Evolutionary conservation across 1,284 basidiomycete species (phyloP).

Genomic region (Ceratobasidium sp.): DNA sequence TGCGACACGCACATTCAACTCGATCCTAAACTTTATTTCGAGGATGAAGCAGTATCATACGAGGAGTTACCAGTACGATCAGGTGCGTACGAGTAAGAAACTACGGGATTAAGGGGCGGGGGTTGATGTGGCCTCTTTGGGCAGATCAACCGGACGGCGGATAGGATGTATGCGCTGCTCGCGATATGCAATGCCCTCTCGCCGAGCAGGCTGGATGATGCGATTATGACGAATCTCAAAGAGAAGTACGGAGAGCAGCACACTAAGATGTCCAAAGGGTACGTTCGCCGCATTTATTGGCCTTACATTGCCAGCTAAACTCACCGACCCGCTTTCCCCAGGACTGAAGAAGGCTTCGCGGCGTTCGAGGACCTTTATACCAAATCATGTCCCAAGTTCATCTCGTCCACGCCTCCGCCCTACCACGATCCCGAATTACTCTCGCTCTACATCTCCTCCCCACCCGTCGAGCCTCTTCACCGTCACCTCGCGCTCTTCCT

Average conservation of each 20-base stretch:
- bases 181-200: constrained; percentile 94
- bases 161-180: constrained; percentile 97
- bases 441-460: constrained; percentile 64
- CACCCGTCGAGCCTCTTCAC: constrained; percentile 77
- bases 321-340: constrained; percentile 58
- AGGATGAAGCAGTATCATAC: constrained; percentile 96
- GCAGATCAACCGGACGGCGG: constrained; percentile 96
- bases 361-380: constrained; percentile 96
- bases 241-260: constrained; percentile 95
- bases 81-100: constrained; percentile 62
- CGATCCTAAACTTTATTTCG: constrained; percentile 93
- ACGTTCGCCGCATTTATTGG: constrained; percentile 51
- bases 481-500: constrained; percentile 90
- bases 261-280: constrained; percentile 86
- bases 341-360: constrained; percentile 73
- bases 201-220: constrained; percentile 92
- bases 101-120: too few relatives aligned
- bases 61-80: constrained; percentile 95
- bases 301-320: neutral
- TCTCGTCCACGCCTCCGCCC: constrained; percentile 91
- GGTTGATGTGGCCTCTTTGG: too few relatives aligned
- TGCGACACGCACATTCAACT: constrained; percentile 92
- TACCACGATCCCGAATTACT: constrained; percentile 86
- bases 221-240: constrained; percentile 91
- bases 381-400: constrained; percentile 96